phyloP scores from a whole-genome alignment of 371 early-diverging fungal genomes.

The Mucor velutinosus region DNA sequence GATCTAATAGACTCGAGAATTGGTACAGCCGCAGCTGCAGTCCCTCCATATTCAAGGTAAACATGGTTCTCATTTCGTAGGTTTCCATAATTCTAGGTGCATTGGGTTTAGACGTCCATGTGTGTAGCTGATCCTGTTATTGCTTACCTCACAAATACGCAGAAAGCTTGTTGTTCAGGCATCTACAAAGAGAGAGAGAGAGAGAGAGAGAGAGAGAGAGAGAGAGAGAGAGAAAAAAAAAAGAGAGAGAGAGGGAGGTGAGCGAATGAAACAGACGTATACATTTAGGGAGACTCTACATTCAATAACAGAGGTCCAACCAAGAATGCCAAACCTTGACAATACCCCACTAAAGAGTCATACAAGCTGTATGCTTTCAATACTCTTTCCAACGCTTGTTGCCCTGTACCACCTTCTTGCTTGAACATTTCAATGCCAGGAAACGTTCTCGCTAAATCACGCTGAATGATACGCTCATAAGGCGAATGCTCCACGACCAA shows the following conservation, averaged over 20 bases:
- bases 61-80: conserved; percentile 84
- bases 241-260: background rate
- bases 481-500: conserved; percentile 78
- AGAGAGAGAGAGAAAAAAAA: background rate
- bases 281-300: conserved; percentile 43
- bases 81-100: conserved; percentile 78
- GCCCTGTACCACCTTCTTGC: conserved; percentile 84
- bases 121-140: background rate
- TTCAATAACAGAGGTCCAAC: conserved; percentile 93
- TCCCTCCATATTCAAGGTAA: conserved; percentile 85
- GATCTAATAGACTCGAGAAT: conserved; percentile 79
- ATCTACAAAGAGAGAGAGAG: conserved; percentile 48
- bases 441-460: conserved; percentile 93
- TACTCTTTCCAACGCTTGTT: conserved; percentile 79
- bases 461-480: conserved; percentile 86
- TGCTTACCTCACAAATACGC: conserved; percentile 74
- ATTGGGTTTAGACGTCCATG: background rate
- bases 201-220: background rate
- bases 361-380: conserved; percentile 91
- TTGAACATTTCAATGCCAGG: conserved; percentile 87
- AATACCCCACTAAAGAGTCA: conserved; percentile 93
- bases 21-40: conserved; percentile 85
- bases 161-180: conserved; percentile 92
- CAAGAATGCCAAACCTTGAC: conserved; percentile 95
- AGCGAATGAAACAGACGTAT: background rate